Evolutionary conservation across 2,329 filamentous ascomycete species (phyloP).

Genomic region (Pseudocercospora fuligena): DNA sequence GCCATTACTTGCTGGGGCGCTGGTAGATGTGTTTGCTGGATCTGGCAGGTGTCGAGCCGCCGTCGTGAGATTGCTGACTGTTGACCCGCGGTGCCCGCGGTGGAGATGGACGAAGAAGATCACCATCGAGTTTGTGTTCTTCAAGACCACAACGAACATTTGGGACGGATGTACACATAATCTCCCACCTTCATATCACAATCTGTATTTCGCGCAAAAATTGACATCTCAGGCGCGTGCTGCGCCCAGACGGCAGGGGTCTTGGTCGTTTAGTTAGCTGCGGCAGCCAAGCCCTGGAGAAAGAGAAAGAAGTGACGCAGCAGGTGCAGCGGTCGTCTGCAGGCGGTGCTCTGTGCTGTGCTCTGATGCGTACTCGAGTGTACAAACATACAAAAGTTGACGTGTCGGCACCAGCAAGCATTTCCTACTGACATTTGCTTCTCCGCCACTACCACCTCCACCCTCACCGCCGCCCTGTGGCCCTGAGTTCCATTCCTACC

Average conservation of each 20-base stretch:
- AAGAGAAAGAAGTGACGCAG: not conserved
- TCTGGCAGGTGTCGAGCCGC: not conserved
- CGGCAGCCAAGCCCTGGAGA: slow-evolving; percentile 2
- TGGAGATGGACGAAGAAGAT: too few relatives aligned
- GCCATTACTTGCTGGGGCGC: too few relatives aligned
- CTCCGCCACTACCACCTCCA: not conserved
- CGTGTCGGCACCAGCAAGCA: not conserved
- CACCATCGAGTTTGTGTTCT: not conserved
- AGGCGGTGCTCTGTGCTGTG: not conserved
- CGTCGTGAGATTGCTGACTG: not conserved
- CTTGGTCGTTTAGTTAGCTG: not conserved
- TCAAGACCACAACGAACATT: not conserved
- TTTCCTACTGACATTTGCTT: slow-evolving; percentile 1
- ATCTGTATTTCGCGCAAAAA: not conserved
- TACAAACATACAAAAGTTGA: not conserved
- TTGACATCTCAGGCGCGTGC: not conserved
- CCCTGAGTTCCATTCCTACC: not conserved
- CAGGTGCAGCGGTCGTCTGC: not conserved
- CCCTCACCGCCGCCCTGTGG: not conserved
- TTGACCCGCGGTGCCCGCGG: too few relatives aligned
- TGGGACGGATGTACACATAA: not conserved
- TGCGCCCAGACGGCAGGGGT: slow-evolving; percentile 1
- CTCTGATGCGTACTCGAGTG: not conserved
- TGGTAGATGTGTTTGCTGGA: not conserved
- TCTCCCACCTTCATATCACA: not conserved